Percentiles rank a stretch among this genome's conserved stretches.
phyloP scores from a whole-genome alignment of 352 stramenopile species.

The Globisporangium perplexum region DNA sequence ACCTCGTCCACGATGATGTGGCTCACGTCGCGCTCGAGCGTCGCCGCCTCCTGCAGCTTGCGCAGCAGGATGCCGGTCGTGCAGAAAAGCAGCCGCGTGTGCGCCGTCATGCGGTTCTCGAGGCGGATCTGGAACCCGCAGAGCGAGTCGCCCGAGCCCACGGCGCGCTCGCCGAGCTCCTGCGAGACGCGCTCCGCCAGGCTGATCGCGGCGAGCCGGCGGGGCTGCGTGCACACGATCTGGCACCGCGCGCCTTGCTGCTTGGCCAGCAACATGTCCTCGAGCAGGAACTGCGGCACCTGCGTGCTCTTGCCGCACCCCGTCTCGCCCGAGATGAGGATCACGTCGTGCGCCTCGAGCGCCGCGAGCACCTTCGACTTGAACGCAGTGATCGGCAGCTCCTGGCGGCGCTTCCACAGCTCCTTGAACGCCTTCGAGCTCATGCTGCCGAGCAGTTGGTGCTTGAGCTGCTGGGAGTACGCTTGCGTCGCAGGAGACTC shows the following conservation, averaged over 20 bases:
- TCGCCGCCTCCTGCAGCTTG: slow-evolving; percentile 81
- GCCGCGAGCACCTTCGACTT: slow-evolving; percentile 76
- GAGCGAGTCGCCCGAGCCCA: slow-evolving; percentile 54
- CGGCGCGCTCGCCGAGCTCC: slow-evolving; percentile 84
- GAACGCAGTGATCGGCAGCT: slow-evolving; percentile 78
- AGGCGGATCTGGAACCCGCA: slow-evolving; percentile 93
- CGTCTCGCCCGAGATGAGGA: slow-evolving; percentile 95
- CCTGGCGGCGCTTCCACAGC: slow-evolving; percentile 35
- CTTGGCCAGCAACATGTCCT: slow-evolving; percentile 75
- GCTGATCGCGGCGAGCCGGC: slow-evolving; percentile 94
- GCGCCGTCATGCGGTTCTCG: slow-evolving; percentile 76
- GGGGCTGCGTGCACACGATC: slow-evolving; percentile 96
- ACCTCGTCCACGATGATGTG: slow-evolving; percentile 99
- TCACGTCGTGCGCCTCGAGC: slow-evolving; percentile 79
- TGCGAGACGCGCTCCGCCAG: slow-evolving; percentile 91
- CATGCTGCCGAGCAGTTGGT: slow-evolving; percentile 30
- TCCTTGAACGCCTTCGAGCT: slow-evolving; percentile 28
- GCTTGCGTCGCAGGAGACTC: slow-evolving; percentile 15
- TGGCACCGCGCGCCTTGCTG: slow-evolving; percentile 73
- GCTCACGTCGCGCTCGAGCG: slow-evolving; percentile 82
- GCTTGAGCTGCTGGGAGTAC: slow-evolving; percentile 31
- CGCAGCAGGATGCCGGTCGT: slow-evolving; percentile 95
- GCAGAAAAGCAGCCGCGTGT: slow-evolving; percentile 92
- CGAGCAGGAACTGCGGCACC: slow-evolving; percentile 95
- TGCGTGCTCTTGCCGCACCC: slow-evolving; percentile 95